phyloP scores from a whole-genome alignment of 768 basidiomycete species.

The Russula compacta region DNA sequence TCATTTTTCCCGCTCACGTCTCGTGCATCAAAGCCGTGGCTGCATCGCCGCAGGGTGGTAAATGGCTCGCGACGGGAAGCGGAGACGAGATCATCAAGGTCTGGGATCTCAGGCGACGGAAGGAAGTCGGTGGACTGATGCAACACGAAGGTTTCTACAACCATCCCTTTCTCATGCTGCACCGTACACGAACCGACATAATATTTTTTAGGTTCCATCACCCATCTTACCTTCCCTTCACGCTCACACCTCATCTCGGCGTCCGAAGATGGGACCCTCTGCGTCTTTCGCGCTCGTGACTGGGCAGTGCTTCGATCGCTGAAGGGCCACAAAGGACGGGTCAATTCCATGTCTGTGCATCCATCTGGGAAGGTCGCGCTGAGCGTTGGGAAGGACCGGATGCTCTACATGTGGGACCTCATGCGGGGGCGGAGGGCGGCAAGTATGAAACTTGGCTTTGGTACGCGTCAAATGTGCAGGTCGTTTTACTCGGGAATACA shows the following conservation, averaged over 20 bases:
- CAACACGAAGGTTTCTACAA: constrained; percentile 75
- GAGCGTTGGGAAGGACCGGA: constrained; percentile 84
- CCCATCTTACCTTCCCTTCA: constrained; percentile 76
- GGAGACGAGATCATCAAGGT: constrained; percentile 96
- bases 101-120: constrained; percentile 86
- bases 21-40: constrained; percentile 88
- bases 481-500: background rate
- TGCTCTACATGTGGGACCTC: constrained; percentile 96
- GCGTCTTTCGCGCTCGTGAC: constrained; percentile 86
- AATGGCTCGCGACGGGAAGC: constrained; percentile 93
- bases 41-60: constrained; percentile 80
- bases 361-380: constrained; percentile 88
- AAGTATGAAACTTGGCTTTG: constrained; percentile 83
- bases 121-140: constrained; percentile 91
- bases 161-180: background rate
- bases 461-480: constrained; percentile 32
- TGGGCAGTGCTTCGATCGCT: constrained; percentile 84
- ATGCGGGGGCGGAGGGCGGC: constrained; percentile 90
- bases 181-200: background rate
- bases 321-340: constrained; percentile 89
- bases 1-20: constrained; percentile 96
- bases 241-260: constrained; percentile 85
- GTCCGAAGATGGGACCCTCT: constrained; percentile 87
- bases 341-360: constrained; percentile 87
- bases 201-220: constrained; percentile 68